These are phyloP conservation scores for Ceratobasidium sp. DNA, from an alignment of 1,284 basidiomycete genomes.

Conservation along the genomic window DNA sequence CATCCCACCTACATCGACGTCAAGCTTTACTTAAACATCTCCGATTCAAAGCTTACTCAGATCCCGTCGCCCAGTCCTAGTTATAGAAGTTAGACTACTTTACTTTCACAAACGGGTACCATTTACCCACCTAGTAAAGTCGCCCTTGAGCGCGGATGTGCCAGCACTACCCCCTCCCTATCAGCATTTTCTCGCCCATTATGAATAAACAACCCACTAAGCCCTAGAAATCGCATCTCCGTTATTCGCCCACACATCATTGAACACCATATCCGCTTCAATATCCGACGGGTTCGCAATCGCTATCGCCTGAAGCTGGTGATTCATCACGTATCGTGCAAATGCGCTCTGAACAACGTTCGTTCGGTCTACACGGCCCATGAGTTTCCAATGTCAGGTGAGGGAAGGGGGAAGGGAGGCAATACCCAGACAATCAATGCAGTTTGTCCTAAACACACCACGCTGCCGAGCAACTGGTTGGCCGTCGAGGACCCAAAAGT, in stretches of 20 bases:
- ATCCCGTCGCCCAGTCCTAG: conserved; percentile 92
- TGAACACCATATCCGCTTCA: conserved; percentile 84
- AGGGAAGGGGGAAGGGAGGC: neutral
- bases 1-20: conserved; percentile 70
- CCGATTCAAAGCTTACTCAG: conserved; percentile 58
- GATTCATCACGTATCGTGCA: conserved; percentile 82
- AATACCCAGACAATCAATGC: conserved; percentile 80
- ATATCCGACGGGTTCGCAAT: conserved; percentile 65
- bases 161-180: conserved; percentile 70
- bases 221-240: conserved; percentile 88
- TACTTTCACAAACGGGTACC: neutral
- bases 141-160: conserved; percentile 97
- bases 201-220: conserved; percentile 74
- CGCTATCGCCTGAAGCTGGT: conserved; percentile 85
- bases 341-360: conserved; percentile 91
- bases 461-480: conserved; percentile 82
- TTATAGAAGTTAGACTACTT: neutral
- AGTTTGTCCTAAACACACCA: conserved; percentile 88
- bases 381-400: neutral
- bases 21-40: neutral
- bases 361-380: conserved; percentile 76
- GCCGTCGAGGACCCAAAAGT: conserved; percentile 85
- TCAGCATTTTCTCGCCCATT: neutral
- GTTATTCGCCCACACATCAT: conserved; percentile 96
- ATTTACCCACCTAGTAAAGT: conserved; percentile 80